These are phyloP conservation scores for Phytophthora sp. DNA, from an alignment of 352 stramenopile genomes.

Conservation along the genomic window DNA sequence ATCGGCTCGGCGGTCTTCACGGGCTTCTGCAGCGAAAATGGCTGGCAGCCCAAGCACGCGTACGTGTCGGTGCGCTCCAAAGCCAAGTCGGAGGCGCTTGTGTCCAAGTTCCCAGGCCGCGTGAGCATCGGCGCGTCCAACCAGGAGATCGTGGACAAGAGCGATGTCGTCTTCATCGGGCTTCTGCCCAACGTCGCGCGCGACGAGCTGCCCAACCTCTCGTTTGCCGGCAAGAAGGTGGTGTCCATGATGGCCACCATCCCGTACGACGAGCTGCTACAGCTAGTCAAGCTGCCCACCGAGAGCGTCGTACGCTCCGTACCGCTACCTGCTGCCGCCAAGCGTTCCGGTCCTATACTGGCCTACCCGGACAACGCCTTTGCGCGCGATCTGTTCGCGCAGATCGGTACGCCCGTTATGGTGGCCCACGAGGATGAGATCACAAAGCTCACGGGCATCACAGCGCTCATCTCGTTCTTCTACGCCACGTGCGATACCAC, in stretches of 20 bases:
- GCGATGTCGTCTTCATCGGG: slow-evolving; percentile 84
- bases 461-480: slow-evolving; percentile 86
- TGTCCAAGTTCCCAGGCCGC: slow-evolving; percentile 66
- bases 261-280: slow-evolving; percentile 81
- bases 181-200: slow-evolving; percentile 75
- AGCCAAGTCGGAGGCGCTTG: slow-evolving; percentile 79
- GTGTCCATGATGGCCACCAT: slow-evolving; percentile 92
- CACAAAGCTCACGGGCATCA: slow-evolving; percentile 86
- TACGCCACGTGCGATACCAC: slow-evolving; percentile 85
- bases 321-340: slow-evolving; percentile 73
- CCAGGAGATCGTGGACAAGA: slow-evolving; percentile 86
- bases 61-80: slow-evolving; percentile 74
- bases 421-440: slow-evolving; percentile 80
- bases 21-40: slow-evolving; percentile 79
- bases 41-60: slow-evolving; percentile 80
- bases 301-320: slow-evolving; percentile 84
- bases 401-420: slow-evolving; percentile 88
- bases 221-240: slow-evolving; percentile 70
- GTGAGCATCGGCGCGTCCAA: slow-evolving; percentile 72
- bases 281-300: slow-evolving; percentile 68
- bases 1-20: slow-evolving; percentile 86
- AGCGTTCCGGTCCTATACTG: slow-evolving; percentile 81
- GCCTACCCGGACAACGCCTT: slow-evolving; percentile 77
- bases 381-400: slow-evolving; percentile 68
- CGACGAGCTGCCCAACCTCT: slow-evolving; percentile 74